phyloP scores from a whole-genome alignment of 495 filamentous ascomycete species.

The Achaetomiella virescens region DNA sequence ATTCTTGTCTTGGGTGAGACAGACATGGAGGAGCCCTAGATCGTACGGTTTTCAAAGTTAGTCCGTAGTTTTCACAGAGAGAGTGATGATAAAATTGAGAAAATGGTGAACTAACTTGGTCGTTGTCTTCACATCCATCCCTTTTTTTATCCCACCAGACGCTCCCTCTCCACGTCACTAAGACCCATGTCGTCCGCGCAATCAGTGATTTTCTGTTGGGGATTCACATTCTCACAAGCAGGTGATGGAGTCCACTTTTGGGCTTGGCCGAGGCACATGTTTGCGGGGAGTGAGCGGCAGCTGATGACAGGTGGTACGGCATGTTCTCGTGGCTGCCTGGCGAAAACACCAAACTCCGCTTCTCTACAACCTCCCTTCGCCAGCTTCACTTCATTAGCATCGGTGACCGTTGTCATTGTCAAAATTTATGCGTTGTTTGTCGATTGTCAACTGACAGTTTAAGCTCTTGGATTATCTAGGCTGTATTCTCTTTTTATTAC shows the following conservation, averaged over 20 bases:
- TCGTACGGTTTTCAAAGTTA: too few relatives aligned
- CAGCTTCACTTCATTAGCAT: too few relatives aligned
- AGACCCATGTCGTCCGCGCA: background rate
- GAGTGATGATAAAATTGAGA: too few relatives aligned
- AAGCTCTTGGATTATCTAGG: too few relatives aligned
- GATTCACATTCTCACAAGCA: slow-evolving; percentile 1
- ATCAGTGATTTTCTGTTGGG: slow-evolving; percentile 11
- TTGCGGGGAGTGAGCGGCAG: background rate
- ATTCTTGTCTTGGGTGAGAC: too few relatives aligned
- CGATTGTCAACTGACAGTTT: too few relatives aligned
- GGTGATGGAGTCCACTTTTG: slow-evolving; percentile 5
- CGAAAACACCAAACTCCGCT: background rate
- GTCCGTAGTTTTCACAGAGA: too few relatives aligned
- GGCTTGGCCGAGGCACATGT: background rate
- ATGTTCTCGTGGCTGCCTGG: background rate
- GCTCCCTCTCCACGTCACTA: background rate
- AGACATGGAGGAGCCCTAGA: too few relatives aligned
- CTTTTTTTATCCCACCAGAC: background rate
- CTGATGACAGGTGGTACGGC: background rate
- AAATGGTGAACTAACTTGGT: background rate
- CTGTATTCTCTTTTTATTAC: too few relatives aligned
- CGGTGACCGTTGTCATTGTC: too few relatives aligned
- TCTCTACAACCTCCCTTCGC: background rate
- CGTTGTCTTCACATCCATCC: background rate
- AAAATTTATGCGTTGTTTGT: too few relatives aligned